Evolutionary conservation across 148 eudicot genomes (phyloP), one percentile per base, ranked within the genome.

Genomic region (Silene uniflora): DNA sequence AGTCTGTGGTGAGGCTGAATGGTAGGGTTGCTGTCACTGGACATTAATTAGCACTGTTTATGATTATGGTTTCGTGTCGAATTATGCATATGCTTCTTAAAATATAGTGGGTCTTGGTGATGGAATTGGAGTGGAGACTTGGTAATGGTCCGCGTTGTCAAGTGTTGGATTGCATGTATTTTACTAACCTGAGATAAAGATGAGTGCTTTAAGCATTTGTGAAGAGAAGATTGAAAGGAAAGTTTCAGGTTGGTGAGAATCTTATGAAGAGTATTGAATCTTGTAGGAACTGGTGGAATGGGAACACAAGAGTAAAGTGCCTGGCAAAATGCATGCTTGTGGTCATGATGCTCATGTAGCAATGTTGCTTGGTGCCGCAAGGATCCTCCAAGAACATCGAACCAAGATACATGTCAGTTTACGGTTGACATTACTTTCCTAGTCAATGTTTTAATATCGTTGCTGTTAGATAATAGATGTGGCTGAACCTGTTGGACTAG

Each of bases 321-420:
- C 90, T 16, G 98, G 97, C 47, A 93, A 92, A 81, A 92, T 92
- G 95, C 97, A 92, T 56, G 97, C 97, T 71, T 93, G 97, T 76
- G 97, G 98, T 68, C 97, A 93, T 77, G 98, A 93, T 81, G 91
- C 90, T 67, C 98, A 93, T 85, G 90, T 91, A 77, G 86, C 98
- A 22, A 93, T 93, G 97, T 87, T 91, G 80, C 95, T 93, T 73
- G 97, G 98, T 66, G 98, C 95, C 9, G 98, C 98, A 14, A 91
- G 83, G 87, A 86, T 93, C 76, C 93, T 94, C 79, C 97, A 90
- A 85, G 88, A 89, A 78, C 91, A 94, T 76, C 85, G 74, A 1
- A 78, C 88, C 46, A 71, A 82, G 61, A 56, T 94, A 52, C 84
- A 90, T 93, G 98, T 93, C 73, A 73, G 81, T 52, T 67, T 80